Evolutionary conservation across 1,139 yeast genomes (phyloP), one percentile per base, ranked within the genome.

Genomic region (Insectozyma bohioensis): DNA sequence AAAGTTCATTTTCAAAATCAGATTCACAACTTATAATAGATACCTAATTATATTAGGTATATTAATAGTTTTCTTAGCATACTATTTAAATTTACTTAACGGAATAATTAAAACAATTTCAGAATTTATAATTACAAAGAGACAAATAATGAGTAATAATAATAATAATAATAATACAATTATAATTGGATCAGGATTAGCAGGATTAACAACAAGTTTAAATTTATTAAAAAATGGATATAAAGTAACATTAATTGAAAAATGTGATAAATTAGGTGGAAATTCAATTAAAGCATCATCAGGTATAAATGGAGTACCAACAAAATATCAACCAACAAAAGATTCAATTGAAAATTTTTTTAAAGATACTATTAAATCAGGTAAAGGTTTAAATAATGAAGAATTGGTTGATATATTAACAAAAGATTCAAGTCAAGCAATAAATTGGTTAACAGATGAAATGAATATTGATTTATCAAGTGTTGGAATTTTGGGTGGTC

Each of bases 221-320:
- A 49, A 51, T 28, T 42, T 63, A 15, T 47, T 58, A 21, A 41
- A 51, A 24, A 32, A 39, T 3, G 63, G 61, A n/a, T 30, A 27
- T 23, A 39, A 42, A 6, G 68, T 64, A 6, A 43, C 49, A 1
- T 37, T 64, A 5, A 23, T 64, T 4, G 71, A 64, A 31, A 64
- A 64, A 34, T 46, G 61, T 1, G 47, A 43, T 16, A 46, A 37
- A 19, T 37, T 60, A 26, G 71, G 71, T 4, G 71, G 71, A 4
- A 64, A 63, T 41, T 63, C 68, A 12, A 51, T 54, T 27, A 62
- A 60, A 39, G 71, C 71, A 1, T 61, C 68, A 4, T 62, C 68
- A 0, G 71, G 71, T 1, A 64, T 64, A 22, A 64, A 63, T 42
- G 70, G 68, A 0, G 64, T 48, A 2, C 64, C 63, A 4, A 62